A percentile compares a stretch with the other conserved stretches of the same genome.
These are phyloP conservation scores for Rubus idaeus DNA, from an alignment of 306 rosid genomes.

Conservation along the genomic window DNA sequence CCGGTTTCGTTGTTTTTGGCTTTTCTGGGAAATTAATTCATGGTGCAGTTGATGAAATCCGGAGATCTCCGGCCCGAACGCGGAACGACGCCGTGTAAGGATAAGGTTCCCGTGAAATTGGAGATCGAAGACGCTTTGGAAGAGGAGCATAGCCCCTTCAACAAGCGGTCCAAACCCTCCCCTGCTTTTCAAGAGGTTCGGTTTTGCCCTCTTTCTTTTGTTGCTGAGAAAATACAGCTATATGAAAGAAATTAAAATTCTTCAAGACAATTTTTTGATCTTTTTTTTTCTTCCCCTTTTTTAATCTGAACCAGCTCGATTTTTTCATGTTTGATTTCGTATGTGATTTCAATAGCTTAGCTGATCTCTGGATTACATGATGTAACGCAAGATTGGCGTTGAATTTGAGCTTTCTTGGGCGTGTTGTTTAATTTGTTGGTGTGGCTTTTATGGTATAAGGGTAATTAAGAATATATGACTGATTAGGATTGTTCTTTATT, in stretches of 20 bases:
- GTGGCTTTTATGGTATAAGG: not conserved
- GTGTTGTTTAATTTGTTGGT: not conserved
- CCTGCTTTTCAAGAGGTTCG: slow-evolving; percentile 49
- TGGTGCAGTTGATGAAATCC: slow-evolving; percentile 69
- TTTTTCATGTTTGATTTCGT: not conserved
- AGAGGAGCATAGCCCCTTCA: slow-evolving; percentile 55
- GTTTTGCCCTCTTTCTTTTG: slow-evolving; percentile 6
- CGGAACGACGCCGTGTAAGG: slow-evolving; percentile 37
- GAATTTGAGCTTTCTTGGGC: not conserved
- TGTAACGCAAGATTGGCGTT: not conserved
- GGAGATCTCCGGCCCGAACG: slow-evolving; percentile 27
- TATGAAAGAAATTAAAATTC: not conserved
- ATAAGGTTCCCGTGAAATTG: slow-evolving; percentile 55
- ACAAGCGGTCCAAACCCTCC: slow-evolving; percentile 62
- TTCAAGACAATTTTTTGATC: not conserved
- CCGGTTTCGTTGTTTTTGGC: not conserved
- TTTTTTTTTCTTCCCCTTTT: not conserved
- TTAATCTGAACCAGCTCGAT: not conserved
- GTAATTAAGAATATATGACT: not conserved
- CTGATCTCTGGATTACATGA: not conserved
- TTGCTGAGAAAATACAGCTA: not conserved
- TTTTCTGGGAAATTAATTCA: slow-evolving; percentile 10
- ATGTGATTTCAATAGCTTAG: not conserved
- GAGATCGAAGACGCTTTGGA: slow-evolving; percentile 75
- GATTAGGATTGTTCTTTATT: not conserved